These are phyloP conservation scores for Cyberlindnera bimundalis DNA, from an alignment of 805 yeast species.

Conservation along the genomic window DNA sequence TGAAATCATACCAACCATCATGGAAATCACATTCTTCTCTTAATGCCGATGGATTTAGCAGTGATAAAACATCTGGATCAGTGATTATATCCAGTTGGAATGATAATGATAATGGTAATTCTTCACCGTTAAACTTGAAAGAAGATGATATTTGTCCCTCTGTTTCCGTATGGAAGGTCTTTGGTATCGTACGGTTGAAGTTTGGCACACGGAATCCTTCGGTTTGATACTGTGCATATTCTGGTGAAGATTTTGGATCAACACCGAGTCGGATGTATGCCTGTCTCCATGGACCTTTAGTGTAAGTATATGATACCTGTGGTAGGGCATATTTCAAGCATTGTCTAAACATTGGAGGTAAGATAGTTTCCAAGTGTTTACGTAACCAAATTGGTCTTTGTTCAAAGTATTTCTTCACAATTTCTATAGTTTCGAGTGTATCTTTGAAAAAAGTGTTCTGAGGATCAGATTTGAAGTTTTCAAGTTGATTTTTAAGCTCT, in stretches of 20 bases:
- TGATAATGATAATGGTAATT: slow-evolving; percentile 63
- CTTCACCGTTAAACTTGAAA: slow-evolving; percentile 68
- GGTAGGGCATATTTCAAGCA: slow-evolving; percentile 76
- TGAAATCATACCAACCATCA: slow-evolving; percentile 78
- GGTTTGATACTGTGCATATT: slow-evolving; percentile 68
- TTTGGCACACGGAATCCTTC: slow-evolving; percentile 60
- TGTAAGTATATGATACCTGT: slow-evolving; percentile 73
- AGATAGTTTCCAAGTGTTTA: slow-evolving; percentile 56
- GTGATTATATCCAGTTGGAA: slow-evolving; percentile 77
- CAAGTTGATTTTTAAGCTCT: slow-evolving; percentile 44
- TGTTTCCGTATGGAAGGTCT: slow-evolving; percentile 31
- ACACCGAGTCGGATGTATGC: slow-evolving; percentile 75
- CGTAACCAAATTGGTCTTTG: slow-evolving; percentile 84
- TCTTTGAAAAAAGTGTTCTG: slow-evolving; percentile 27
- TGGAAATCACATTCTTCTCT: slow-evolving; percentile 47
- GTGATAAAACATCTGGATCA: slow-evolving; percentile 54
- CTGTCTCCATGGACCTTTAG: slow-evolving; percentile 94
- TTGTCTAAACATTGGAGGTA: slow-evolving; percentile 43
- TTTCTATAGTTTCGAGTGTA: slow-evolving; percentile 29
- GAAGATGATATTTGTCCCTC: slow-evolving; percentile 38
- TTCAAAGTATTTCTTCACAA: slow-evolving; percentile 47
- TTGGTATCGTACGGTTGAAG: slow-evolving; percentile 31
- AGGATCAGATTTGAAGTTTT: slow-evolving; percentile 32
- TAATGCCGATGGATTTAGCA: slow-evolving; percentile 39
- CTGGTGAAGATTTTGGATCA: slow-evolving; percentile 60